These are phyloP conservation scores for Arachis hypogaea DNA, from an alignment of 306 rosid genomes.

Conservation along the genomic window DNA sequence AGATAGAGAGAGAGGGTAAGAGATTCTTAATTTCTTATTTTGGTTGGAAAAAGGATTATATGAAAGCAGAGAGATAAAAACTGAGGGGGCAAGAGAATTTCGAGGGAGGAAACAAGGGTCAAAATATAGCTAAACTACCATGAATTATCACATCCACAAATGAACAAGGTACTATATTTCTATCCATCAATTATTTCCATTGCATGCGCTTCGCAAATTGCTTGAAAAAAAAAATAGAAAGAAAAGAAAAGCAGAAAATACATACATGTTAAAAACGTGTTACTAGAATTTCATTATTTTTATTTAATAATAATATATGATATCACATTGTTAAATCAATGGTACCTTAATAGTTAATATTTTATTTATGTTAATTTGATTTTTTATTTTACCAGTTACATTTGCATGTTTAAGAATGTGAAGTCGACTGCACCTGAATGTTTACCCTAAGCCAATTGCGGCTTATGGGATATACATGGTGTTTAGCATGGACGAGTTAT, in stretches of 20 bases:
- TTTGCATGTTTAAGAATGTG: neutral
- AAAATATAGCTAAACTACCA: constrained; percentile 28
- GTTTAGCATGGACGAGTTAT: too few species aligned
- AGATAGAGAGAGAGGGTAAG: constrained; percentile 39
- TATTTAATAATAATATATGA: neutral
- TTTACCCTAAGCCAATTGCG: too few species aligned
- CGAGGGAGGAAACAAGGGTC: constrained; percentile 54
- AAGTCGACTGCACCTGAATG: too few species aligned
- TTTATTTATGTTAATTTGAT: neutral
- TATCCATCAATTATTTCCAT: neutral
- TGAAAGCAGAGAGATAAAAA: constrained; percentile 49
- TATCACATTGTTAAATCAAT: neutral
- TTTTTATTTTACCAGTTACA: neutral
- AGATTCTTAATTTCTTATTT: constrained; percentile 60
- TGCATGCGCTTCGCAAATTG: neutral
- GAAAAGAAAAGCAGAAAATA: too few species aligned
- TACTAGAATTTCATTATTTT: neutral
- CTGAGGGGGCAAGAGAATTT: constrained; percentile 50
- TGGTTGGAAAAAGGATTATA: constrained; percentile 25
- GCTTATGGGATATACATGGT: too few species aligned
- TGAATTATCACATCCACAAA: neutral
- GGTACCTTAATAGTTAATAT: neutral
- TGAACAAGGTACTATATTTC: neutral
- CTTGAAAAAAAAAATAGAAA: too few species aligned
- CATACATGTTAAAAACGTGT: neutral